Evolutionary conservation across 192 early-diverging fungal species (phyloP).

Genomic region (Podila horticola): DNA sequence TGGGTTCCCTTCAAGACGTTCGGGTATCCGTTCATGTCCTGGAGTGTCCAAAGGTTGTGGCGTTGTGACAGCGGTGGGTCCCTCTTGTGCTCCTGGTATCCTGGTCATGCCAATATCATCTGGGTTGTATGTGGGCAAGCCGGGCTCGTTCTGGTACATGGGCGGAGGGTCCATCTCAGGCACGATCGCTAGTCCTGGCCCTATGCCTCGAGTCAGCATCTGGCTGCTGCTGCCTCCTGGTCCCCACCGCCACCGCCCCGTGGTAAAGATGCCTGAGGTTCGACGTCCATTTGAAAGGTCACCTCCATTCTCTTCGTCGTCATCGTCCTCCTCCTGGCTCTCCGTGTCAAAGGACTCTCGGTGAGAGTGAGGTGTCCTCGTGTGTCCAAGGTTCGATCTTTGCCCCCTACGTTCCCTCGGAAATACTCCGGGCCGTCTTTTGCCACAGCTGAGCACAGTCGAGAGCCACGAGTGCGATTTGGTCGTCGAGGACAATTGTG

Average conservation of each 20-base stretch:
- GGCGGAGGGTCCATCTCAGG: slow-evolving; percentile 26
- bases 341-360: not conserved
- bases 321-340: not conserved
- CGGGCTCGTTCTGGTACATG: slow-evolving; percentile 17
- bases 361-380: not conserved
- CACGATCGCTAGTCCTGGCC: not conserved
- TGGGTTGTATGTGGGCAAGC: slow-evolving; percentile 1
- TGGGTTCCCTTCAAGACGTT: too few relatives aligned
- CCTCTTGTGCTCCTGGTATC: not conserved
- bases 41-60: too few relatives aligned
- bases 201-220: not conserved
- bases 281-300: not conserved
- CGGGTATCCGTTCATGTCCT: too few relatives aligned
- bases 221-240: not conserved
- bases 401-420: not conserved
- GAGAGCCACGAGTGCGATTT: not conserved
- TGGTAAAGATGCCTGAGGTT: not conserved
- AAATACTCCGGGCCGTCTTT: not conserved
- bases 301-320: not conserved
- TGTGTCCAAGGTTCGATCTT: too few relatives aligned
- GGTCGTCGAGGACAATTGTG: not conserved
- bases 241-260: not conserved
- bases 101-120: slow-evolving; percentile 9
- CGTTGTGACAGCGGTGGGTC: too few relatives aligned
- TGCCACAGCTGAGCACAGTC: not conserved